Evolutionary conservation across 495 filamentous ascomycete species (phyloP).

Genomic region (Cenococcum geophilum): DNA sequence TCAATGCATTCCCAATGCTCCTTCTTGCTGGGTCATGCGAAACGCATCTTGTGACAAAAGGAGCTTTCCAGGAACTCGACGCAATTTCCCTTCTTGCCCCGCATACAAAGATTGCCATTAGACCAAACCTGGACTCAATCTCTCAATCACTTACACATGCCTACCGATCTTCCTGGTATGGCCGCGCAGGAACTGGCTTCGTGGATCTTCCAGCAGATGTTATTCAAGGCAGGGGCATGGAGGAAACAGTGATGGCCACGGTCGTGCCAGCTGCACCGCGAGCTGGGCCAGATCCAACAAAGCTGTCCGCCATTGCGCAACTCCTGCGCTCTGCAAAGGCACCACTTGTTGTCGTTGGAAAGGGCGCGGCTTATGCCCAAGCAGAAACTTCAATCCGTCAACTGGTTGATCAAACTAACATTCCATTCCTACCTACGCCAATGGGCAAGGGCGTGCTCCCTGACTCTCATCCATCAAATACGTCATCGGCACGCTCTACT

Average conservation of each 20-base stretch:
- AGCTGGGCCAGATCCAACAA: constrained; percentile 40
- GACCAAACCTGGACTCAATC: constrained; percentile 47
- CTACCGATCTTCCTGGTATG: constrained; percentile 54
- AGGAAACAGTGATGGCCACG: constrained; percentile 8
- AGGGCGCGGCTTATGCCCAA: constrained; percentile 55
- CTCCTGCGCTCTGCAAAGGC: constrained; percentile 48
- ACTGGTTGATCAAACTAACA: constrained; percentile 47
- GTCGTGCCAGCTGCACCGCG: constrained; percentile 39
- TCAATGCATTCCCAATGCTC: constrained; percentile 55
- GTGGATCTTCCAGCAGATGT: constrained; percentile 59
- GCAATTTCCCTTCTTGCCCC: constrained; percentile 53
- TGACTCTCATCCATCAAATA: constrained; percentile 52
- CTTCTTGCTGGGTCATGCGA: constrained; percentile 58
- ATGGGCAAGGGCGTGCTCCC: constrained; percentile 60
- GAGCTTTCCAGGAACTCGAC: constrained; percentile 59
- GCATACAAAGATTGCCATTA: constrained; percentile 54
- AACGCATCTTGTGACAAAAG: constrained; percentile 49
- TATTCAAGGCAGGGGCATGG: constrained; percentile 44
- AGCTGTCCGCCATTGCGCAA: constrained; percentile 37
- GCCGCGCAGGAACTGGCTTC: constrained; percentile 53
- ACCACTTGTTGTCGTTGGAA: constrained; percentile 55
- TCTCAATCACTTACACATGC: constrained; percentile 49
- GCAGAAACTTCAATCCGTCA: constrained; percentile 46
- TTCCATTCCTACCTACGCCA: constrained; percentile 58
- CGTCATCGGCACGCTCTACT: constrained; percentile 54